Conservation (phyloP, 2,329 filamentous ascomycete species). For the Ceratocystis papillata region DNA sequence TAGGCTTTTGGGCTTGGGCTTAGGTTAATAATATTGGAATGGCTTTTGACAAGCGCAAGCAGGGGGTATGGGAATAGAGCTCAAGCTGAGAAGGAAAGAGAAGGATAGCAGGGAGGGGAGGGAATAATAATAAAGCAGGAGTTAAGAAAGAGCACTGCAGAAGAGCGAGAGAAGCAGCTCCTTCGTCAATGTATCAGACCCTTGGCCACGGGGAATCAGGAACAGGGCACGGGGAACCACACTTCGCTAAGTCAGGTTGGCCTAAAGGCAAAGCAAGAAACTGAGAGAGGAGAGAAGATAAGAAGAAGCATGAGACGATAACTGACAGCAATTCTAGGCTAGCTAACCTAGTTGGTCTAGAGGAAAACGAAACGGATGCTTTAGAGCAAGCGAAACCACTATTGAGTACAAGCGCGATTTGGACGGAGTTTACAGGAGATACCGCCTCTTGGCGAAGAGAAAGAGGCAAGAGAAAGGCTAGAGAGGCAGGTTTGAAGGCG, state of each 20-base stretch:
- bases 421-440: not conserved
- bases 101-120: not conserved
- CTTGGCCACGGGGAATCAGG: not conserved
- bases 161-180: not conserved
- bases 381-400: not conserved
- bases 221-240: constrained; percentile 2
- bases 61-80: not conserved
- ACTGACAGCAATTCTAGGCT: not conserved
- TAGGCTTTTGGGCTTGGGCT: not conserved
- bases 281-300: not conserved
- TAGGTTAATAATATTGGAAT: not conserved
- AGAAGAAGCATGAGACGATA: not conserved
- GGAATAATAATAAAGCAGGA: not conserved
- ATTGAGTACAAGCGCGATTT: not conserved
- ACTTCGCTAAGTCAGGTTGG: not conserved
- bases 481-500: too few relatives aligned
- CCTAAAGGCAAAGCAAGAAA: not conserved
- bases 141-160: not conserved
- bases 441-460: not conserved
- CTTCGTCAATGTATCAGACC: constrained; percentile 9
- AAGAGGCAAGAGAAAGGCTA: not conserved
- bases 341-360: not conserved
- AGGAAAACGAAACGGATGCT: not conserved
- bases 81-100: not conserved
- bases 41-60: not conserved